These are phyloP conservation scores for Lobosporangium transversale DNA, from an alignment of 192 early-diverging fungal genomes.

Conservation along the genomic window DNA sequence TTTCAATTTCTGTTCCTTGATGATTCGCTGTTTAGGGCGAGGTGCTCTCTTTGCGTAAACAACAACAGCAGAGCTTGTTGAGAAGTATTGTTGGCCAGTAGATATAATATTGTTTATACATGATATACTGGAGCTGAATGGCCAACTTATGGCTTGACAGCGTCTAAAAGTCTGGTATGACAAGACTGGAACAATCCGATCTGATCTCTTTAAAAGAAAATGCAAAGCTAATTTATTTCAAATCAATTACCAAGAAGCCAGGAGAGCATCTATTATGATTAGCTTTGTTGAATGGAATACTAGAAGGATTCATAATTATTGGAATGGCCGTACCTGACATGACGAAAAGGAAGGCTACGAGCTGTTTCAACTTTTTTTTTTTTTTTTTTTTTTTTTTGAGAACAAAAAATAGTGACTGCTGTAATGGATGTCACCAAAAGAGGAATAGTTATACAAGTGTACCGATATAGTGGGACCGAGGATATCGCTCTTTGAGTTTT, in stretches of 20 bases:
- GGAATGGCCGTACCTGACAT: conserved; percentile 30
- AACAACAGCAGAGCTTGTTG: conserved; percentile 10
- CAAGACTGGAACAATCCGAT: too few species aligned
- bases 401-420: too few species aligned
- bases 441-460: conserved; percentile 78
- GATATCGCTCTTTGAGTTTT: conserved; percentile 60
- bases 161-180: too few species aligned
- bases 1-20: conserved; percentile 42
- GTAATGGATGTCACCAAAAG: too few species aligned
- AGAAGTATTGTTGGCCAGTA: conserved; percentile 8
- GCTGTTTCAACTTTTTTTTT: too few species aligned
- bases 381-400: too few species aligned
- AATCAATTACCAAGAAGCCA: too few species aligned
- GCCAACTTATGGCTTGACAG: background rate
- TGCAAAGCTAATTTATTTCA: too few species aligned
- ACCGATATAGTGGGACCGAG: conserved; percentile 69
- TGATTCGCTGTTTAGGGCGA: conserved; percentile 35
- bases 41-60: conserved; percentile 33
- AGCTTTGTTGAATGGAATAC: background rate
- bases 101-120: background rate
- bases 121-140: background rate
- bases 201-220: too few species aligned
- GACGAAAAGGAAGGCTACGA: background rate
- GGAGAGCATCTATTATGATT: background rate
- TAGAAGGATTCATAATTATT: background rate